Evolutionary conservation across 1,139 yeast genomes (phyloP).

Genomic region (Candida buenavistaensis): DNA sequence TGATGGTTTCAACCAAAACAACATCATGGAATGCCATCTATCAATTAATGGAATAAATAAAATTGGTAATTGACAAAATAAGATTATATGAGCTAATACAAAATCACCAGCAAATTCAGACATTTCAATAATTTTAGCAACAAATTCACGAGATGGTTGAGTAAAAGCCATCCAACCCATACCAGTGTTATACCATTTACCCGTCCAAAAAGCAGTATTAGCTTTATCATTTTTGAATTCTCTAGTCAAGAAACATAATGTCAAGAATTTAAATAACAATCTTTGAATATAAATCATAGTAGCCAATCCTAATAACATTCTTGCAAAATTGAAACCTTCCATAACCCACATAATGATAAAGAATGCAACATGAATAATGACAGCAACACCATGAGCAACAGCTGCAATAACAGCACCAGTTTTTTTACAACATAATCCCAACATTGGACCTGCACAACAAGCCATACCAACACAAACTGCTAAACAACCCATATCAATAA

Average conservation of each 20-base stretch:
- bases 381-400: slow-evolving; percentile 93
- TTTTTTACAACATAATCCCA: slow-evolving; percentile 95
- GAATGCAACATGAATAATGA: slow-evolving; percentile 78
- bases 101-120: slow-evolving; percentile 98
- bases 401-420: slow-evolving; percentile 98
- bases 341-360: slow-evolving; percentile 96
- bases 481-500: slow-evolving; percentile 81
- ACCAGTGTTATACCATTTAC: slow-evolving; percentile 97
- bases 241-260: slow-evolving; percentile 80
- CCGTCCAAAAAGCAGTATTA: slow-evolving; percentile 99
- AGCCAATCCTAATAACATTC: slow-evolving; percentile 83
- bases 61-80: slow-evolving; percentile 88
- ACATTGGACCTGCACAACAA: slow-evolving; percentile 96
- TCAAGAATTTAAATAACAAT: slow-evolving; percentile 80
- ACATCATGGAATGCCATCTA: slow-evolving; percentile 97
- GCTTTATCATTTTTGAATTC: slow-evolving; percentile 97
- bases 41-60: slow-evolving; percentile 85
- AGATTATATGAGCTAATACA: slow-evolving; percentile 81
- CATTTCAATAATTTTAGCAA: slow-evolving; percentile 90
- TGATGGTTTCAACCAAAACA: slow-evolving; percentile 98
- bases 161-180: slow-evolving; percentile 95
- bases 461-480: slow-evolving; percentile 75
- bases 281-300: slow-evolving; percentile 89
- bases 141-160: slow-evolving; percentile 94
- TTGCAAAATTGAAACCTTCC: slow-evolving; percentile 87